Base-by-base conservation (phyloP, 495 filamentous ascomycete genomes). In the Beverwykella pulmonaria region DNA sequence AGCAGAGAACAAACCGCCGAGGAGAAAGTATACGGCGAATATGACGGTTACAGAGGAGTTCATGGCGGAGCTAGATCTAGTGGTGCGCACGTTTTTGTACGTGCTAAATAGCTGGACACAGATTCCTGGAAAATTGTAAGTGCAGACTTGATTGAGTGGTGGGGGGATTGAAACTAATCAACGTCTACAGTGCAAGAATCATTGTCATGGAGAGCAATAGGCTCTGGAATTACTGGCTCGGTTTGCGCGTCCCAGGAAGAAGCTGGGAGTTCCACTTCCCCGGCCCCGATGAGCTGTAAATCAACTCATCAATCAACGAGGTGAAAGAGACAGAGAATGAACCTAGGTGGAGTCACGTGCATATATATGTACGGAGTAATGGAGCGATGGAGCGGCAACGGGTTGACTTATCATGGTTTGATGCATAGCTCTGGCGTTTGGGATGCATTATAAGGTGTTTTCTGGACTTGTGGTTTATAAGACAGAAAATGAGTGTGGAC, bases 191-290 rank as follows among this genome's bases (percentile, higher is more conserved):
- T 12, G 85, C 79, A 65, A 74, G 84, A 27, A 88, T 97, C 53
- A 26, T 80, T 10, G 64, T 84, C 2, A 71, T 82, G 0, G 92
- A 96, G 74, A 47, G 83, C 4, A 74, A 73, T 49, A 82, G 92
- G 44, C 65, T 90, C 19, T 93, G 87, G 85, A 82, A 88, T 53
- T 90, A 80, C 72, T 97, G 87, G 79, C 77, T 96, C n/a, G 92
- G 92, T 27, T 74, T 91, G 59, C 89, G 91, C 8, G 85, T 93
- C 19, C 78, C 78, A 49, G 87, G 88, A 5, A 81, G 91, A 66
- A 79, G 76, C 12, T 96, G 91, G 90, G 78, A 80, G 57, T 75
- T 92, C 32, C 73, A 81, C 66, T 67, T 79, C 32, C 84, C 87
- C 26, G 78, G 71, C 49, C 75, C 79, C 52, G 87, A 91, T 68